Conservation (phyloP, 257 asterid species). For the Salvia splendens region DNA sequence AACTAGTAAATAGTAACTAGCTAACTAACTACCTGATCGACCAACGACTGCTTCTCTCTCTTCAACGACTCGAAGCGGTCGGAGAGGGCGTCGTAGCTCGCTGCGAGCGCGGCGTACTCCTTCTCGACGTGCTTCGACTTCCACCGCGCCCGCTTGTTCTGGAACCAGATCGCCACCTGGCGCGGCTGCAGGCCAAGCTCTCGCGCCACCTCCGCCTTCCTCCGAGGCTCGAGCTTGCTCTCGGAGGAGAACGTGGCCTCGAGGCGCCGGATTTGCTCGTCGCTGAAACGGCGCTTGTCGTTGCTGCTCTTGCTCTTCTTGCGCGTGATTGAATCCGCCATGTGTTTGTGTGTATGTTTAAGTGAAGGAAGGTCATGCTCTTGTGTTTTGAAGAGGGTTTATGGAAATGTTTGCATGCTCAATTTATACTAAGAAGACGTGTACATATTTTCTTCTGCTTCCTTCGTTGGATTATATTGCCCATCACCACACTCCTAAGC, state of each 20-base stretch:
- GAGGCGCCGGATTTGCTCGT: slow-evolving; percentile 53
- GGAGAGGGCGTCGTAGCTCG: slow-evolving; percentile 42
- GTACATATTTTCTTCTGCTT: slow-evolving; percentile 31
- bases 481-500: too few species aligned
- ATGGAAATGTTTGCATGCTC: too few species aligned
- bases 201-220: slow-evolving; percentile 53
- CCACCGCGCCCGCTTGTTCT: slow-evolving; percentile 74
- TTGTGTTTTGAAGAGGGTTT: too few species aligned
- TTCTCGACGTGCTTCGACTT: slow-evolving; percentile 61
- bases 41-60: slow-evolving; percentile 48
- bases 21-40: slow-evolving; percentile 40
- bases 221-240: slow-evolving; percentile 52
- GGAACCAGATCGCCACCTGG: slow-evolving; percentile 77
- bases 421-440: slow-evolving; percentile 11
- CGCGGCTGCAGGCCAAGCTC: slow-evolving; percentile 67
- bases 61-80: slow-evolving; percentile 42
- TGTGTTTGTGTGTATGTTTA: too few species aligned
- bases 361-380: too few species aligned
- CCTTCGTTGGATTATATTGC: not conserved
- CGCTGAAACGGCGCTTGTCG: slow-evolving; percentile 48
- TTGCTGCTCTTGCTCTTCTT: slow-evolving; percentile 35
- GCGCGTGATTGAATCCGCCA: too few species aligned
- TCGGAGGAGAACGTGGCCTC: slow-evolving; percentile 57
- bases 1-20: not conserved
- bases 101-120: slow-evolving; percentile 38